phyloP scores from a whole-genome alignment of 2,329 filamentous ascomycete genomes.

The Aaosphaeria arxii region DNA sequence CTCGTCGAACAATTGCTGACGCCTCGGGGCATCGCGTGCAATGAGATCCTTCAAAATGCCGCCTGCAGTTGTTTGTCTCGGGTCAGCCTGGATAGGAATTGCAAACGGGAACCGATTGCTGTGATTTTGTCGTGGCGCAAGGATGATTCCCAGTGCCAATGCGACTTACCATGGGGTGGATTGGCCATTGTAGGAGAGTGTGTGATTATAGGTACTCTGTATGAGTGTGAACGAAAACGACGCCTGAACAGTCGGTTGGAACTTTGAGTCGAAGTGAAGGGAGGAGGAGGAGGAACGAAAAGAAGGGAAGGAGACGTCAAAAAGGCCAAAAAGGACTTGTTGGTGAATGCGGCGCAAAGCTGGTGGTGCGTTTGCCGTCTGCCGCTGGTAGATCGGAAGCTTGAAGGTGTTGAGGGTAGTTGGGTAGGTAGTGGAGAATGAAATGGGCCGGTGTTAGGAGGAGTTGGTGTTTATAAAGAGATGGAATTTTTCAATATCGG shows the following conservation, averaged over 20 bases:
- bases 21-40: constrained; percentile 82
- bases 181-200: constrained; percentile 43
- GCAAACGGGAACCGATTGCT: not conserved
- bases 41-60: constrained; percentile 97
- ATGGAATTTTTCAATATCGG: no score
- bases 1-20: constrained; percentile 75
- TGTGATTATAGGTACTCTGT: constrained; percentile 3
- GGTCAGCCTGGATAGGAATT: not conserved
- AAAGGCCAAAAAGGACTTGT: no score
- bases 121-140: not conserved
- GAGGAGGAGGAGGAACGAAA: not conserved
- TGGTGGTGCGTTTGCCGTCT: not conserved
- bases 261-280: not conserved
- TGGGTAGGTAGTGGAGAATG: no score
- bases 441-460: no score
- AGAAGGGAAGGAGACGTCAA: not conserved
- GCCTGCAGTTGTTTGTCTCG: constrained; percentile 49
- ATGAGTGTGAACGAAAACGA: not conserved
- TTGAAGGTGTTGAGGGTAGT: no score
- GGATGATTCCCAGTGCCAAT: not conserved
- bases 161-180: constrained; percentile 47
- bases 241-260: no score
- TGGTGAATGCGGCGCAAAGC: no score
- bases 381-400: not conserved
- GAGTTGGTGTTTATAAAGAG: no score